These are phyloP conservation scores for Penstemon newberryi DNA, from an alignment of 257 asterid species.

Conservation along the genomic window DNA sequence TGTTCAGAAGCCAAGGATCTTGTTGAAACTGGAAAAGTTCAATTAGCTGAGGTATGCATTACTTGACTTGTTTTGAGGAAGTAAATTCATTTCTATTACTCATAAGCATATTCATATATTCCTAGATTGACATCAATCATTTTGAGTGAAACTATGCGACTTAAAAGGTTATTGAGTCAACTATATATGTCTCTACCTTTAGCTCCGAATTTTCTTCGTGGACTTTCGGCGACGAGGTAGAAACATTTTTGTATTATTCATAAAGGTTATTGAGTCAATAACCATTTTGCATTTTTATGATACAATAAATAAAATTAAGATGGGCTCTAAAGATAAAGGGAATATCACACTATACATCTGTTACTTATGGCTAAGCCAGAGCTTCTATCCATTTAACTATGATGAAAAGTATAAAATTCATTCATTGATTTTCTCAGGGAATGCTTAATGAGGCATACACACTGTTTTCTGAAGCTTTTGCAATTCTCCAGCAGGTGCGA, in stretches of 20 bases:
- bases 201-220: too few relatives aligned
- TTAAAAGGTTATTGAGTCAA: background rate
- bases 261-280: background rate
- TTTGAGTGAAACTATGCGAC: slow-evolving; percentile 6
- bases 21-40: slow-evolving; percentile 90
- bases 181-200: background rate
- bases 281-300: background rate
- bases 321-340: background rate
- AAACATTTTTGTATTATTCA: slow-evolving; percentile 8
- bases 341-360: slow-evolving; percentile 6
- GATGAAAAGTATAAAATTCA: background rate
- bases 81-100: background rate
- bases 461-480: slow-evolving; percentile 85
- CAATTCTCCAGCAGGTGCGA: slow-evolving; percentile 88
- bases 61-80: background rate
- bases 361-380: background rate
- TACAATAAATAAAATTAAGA: background rate
- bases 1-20: slow-evolving; percentile 96
- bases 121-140: background rate
- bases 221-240: too few relatives aligned
- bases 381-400: background rate
- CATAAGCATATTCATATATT: background rate
- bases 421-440: slow-evolving; percentile 50
- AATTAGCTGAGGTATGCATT: slow-evolving; percentile 77
- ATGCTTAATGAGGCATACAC: slow-evolving; percentile 86